phyloP scores from a whole-genome alignment of 2,329 filamentous ascomycete genomes.

The Immersiporthe knoxdaviesiana region DNA sequence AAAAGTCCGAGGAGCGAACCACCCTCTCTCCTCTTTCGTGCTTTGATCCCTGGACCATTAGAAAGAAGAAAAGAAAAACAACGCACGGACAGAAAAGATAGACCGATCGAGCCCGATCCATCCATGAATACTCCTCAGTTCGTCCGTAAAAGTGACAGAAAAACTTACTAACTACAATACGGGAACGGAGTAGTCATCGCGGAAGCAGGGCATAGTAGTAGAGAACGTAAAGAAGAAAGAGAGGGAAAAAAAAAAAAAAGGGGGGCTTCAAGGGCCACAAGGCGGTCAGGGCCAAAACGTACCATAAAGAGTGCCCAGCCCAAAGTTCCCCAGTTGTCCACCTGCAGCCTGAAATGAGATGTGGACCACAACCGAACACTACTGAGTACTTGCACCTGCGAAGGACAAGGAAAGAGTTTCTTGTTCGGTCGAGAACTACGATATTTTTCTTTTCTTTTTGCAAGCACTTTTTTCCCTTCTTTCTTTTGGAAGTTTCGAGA shows the following conservation, averaged over 20 bases:
- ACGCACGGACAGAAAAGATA: not conserved
- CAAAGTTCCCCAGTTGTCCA: no score
- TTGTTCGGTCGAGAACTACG: no score
- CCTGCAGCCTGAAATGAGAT: constrained; percentile 10
- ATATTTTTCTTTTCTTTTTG: no score
- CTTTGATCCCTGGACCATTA: no score
- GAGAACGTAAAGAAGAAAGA: not conserved
- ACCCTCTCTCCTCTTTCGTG: not conserved
- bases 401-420: not conserved
- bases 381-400: not conserved
- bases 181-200: not conserved
- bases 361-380: not conserved
- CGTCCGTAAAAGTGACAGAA: not conserved
- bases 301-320: no score
- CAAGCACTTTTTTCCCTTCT: no score
- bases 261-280: not conserved
- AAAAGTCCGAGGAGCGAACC: not conserved
- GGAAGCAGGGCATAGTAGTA: not conserved
- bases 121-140: not conserved
- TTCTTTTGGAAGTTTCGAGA: not conserved
- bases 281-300: constrained; percentile 6
- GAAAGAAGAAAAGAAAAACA: not conserved
- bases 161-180: no score
- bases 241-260: not conserved
- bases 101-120: not conserved